Evolutionary conservation across 805 yeast species (phyloP).

Genomic region (Kuraishia ogatae): DNA sequence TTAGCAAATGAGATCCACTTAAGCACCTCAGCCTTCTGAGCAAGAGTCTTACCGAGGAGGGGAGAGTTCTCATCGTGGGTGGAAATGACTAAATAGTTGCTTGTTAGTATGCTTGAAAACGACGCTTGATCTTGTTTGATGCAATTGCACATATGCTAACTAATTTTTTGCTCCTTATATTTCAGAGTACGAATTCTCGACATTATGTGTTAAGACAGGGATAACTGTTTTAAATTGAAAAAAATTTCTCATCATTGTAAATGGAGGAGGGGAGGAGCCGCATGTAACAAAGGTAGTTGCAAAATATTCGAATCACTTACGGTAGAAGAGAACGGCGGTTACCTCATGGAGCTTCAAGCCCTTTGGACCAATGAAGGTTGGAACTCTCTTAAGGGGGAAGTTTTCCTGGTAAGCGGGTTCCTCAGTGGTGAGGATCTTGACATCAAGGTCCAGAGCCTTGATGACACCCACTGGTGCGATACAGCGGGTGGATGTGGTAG

Average conservation of each 20-base stretch:
- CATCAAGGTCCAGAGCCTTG: slow-evolving; percentile 52
- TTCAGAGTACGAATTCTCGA: slow-evolving; percentile 54
- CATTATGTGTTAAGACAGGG: slow-evolving; percentile 78
- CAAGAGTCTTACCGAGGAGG: slow-evolving; percentile 47
- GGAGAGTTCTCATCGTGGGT: slow-evolving; percentile 1
- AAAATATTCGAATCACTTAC: slow-evolving; percentile 5
- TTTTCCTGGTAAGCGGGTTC: slow-evolving; percentile 25
- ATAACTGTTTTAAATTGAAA: slow-evolving; percentile 55
- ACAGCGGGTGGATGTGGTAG: slow-evolving; percentile 21
- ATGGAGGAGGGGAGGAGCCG: not conserved
- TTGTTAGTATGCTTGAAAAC: too few relatives aligned
- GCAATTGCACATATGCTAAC: too few relatives aligned
- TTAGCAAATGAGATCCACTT: slow-evolving; percentile 76
- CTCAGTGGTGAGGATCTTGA: slow-evolving; percentile 24
- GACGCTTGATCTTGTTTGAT: too few relatives aligned
- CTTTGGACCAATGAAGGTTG: slow-evolving; percentile 62
- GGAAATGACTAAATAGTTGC: slow-evolving; percentile 17
- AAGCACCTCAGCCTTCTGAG: slow-evolving; percentile 57
- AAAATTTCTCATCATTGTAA: slow-evolving; percentile 46
- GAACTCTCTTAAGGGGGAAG: slow-evolving; percentile 61
- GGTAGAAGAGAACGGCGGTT: slow-evolving; percentile 53
- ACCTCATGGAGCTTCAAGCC: slow-evolving; percentile 67
- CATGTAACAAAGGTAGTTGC: not conserved
- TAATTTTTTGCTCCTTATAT: not conserved
- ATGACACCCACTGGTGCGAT: slow-evolving; percentile 26